These are phyloP conservation scores for Pachysandra terminalis DNA, from an alignment of 164 flowering plant genomes.

Conservation along the genomic window DNA sequence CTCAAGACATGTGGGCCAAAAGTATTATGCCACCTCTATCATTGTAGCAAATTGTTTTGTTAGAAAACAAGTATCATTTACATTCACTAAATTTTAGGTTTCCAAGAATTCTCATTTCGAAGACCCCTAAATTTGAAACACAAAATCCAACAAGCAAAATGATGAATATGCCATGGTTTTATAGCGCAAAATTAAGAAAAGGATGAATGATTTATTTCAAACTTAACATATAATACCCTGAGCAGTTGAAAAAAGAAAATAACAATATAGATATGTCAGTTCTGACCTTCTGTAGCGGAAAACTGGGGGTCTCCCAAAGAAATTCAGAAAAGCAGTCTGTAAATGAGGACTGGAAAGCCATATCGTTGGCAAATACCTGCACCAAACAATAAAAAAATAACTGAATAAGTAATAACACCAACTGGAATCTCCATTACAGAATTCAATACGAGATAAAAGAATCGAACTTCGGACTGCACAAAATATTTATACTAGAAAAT, in stretches of 20 bases:
- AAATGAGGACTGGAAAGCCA: constrained; percentile 74
- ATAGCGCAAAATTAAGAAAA: not conserved
- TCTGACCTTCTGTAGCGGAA: constrained; percentile 46
- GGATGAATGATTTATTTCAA: not conserved
- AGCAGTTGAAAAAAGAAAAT: not conserved
- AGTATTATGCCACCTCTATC: too few species aligned
- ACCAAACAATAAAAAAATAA: not conserved
- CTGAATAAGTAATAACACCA: not conserved
- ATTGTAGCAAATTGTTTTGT: too few species aligned
- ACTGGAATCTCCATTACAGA: not conserved
- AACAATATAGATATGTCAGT: not conserved
- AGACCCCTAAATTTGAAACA: too few species aligned
- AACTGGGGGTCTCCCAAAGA: constrained; percentile 45
- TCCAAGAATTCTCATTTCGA: too few species aligned
- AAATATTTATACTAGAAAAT: not conserved
- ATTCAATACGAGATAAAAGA: not conserved
- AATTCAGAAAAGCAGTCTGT: constrained; percentile 48
- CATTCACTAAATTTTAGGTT: too few species aligned
- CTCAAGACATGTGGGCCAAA: too few species aligned
- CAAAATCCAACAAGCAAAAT: too few species aligned
- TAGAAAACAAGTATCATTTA: too few species aligned
- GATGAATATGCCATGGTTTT: not conserved
- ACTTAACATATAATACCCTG: not conserved
- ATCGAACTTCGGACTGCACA: not conserved
- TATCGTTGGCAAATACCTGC: constrained; percentile 38